Evolutionary conservation across 2,329 filamentous ascomycete genomes (phyloP).

Genomic region (Penicillium crustosum): DNA sequence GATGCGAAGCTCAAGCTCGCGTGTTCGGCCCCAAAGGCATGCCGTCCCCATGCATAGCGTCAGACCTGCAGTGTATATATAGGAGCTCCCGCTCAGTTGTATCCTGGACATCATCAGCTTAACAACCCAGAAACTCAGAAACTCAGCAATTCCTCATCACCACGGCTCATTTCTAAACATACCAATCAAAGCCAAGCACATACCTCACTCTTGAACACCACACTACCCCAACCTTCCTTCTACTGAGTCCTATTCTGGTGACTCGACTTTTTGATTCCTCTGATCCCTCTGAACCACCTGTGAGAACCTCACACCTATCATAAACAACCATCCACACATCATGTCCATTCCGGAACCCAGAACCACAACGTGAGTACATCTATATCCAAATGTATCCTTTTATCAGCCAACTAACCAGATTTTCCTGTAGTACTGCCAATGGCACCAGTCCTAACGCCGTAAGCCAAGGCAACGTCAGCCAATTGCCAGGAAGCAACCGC

Average conservation of each 20-base stretch:
- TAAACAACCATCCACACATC: background rate
- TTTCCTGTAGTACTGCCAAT: conserved; percentile 18
- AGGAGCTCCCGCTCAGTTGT: conserved; percentile 12
- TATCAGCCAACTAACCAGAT: conserved; percentile 6
- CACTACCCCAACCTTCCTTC: background rate
- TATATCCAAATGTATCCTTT: background rate
- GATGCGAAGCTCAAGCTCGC: conserved; percentile 22
- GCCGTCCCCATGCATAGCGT: conserved; percentile 16
- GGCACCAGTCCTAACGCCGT: conserved; percentile 20
- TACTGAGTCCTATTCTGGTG: background rate
- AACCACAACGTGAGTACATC: conserved; percentile 10
- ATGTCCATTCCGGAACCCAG: conserved; percentile 23
- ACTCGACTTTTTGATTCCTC: background rate
- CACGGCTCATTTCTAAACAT: background rate
- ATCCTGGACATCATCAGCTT: background rate
- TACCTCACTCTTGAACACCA: background rate
- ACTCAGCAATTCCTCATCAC: background rate
- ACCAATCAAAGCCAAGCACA: background rate
- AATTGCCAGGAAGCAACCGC: conserved; percentile 26
- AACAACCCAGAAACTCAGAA: background rate
- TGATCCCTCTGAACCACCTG: background rate
- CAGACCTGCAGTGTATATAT: conserved; percentile 19
- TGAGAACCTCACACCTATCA: background rate
- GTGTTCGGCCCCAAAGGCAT: conserved; percentile 19
- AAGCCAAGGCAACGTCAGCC: conserved; percentile 29